Base-by-base conservation (phyloP, 257 asterid species). In the Przewalskia tangutica region DNA sequence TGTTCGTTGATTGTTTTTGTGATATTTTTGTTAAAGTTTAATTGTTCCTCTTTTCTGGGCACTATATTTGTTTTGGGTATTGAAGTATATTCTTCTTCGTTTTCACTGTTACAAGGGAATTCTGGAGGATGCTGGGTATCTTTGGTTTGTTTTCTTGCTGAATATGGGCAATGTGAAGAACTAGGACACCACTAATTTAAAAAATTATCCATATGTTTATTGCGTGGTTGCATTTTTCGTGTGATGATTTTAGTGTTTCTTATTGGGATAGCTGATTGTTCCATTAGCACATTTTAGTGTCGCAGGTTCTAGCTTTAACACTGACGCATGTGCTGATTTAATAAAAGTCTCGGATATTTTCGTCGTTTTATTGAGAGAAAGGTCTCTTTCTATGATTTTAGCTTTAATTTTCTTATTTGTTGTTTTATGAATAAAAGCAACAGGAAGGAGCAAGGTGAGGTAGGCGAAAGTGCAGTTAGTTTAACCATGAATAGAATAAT, bases 161-260 rank as follows among this genome's bases (percentile, higher is more conserved):
- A 81, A 16, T 76, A 73, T 42, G 54, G 83, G 80, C 86, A 88
- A 88, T 84, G 90, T 84, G 27, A 66, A 63, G 83, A 67, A 59
- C n/a, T 34, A 53, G 76, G 44, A 42, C 66, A 20, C 62, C 46
- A 68, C 7, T 32, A 42, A 18, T 27, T 58, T 53, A 38, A 23
- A 12, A 20, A 38, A 38, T 32, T 66, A 16, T 76, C 68, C 56
- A 67, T 84, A 84, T 80, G 79, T 63, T 77, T 48, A 44, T 38
- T 20, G 44, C 20, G 32, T 81, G 34, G 18, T 71, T 38, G 13
- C 54, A 51, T 14, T 58, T 50, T 55, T 73, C 66, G 40, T 38
- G 18, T 77, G 62, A 20, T 16, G 2, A 3, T 16, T 80, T 38
- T 71, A 14, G 48, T 50, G 1, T 50, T 82, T 76, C 60, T 27